phyloP scores from a whole-genome alignment of 2,329 filamentous ascomycete genomes.

The Microdochium paspali region DNA sequence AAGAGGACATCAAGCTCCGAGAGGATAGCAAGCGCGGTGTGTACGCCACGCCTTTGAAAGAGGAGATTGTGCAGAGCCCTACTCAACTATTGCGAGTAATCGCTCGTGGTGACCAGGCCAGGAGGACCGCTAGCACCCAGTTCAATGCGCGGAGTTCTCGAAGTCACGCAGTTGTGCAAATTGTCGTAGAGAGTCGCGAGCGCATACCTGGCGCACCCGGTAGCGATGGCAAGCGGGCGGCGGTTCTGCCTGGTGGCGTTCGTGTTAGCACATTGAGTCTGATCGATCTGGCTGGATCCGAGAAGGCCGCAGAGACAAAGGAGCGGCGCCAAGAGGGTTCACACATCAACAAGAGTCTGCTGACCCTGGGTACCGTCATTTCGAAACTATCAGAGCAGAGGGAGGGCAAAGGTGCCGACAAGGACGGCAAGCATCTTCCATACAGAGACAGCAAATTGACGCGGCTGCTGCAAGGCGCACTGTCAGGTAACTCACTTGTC shows the following conservation, averaged over 20 bases:
- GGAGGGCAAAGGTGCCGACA: conserved; percentile 60
- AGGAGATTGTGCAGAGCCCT: conserved; percentile 97
- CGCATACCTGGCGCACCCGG: conserved; percentile 52
- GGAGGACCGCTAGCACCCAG: conserved; percentile 87
- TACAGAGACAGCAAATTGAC: conserved; percentile 98
- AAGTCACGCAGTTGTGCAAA: conserved; percentile 97
- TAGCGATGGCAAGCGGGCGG: conserved; percentile 56
- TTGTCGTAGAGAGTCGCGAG: conserved; percentile 94
- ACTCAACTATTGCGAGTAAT: conserved; percentile 93
- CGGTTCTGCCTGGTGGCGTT: conserved; percentile 74
- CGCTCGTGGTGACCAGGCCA: conserved; percentile 82
- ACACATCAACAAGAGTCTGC: conserved; percentile 96
- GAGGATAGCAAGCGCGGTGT: conserved; percentile 96
- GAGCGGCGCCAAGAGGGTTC: conserved; percentile 90
- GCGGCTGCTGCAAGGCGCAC: conserved; percentile 77
- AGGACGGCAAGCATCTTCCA: conserved; percentile 84
- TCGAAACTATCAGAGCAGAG: conserved; percentile 82
- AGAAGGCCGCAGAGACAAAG: conserved; percentile 91
- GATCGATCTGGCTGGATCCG: conserved; percentile 93
- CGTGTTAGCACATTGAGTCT: conserved; percentile 90
- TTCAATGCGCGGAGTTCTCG: conserved; percentile 95
- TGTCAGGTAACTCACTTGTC: conserved; percentile 89
- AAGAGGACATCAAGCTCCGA: conserved; percentile 93
- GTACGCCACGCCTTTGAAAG: conserved; percentile 90
- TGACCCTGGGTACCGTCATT: conserved; percentile 93